Percentiles rank a stretch among this genome's conserved stretches.
These are phyloP conservation scores for Limonium bicolor DNA, from an alignment of 148 eudicot species.

Conservation along the genomic window DNA sequence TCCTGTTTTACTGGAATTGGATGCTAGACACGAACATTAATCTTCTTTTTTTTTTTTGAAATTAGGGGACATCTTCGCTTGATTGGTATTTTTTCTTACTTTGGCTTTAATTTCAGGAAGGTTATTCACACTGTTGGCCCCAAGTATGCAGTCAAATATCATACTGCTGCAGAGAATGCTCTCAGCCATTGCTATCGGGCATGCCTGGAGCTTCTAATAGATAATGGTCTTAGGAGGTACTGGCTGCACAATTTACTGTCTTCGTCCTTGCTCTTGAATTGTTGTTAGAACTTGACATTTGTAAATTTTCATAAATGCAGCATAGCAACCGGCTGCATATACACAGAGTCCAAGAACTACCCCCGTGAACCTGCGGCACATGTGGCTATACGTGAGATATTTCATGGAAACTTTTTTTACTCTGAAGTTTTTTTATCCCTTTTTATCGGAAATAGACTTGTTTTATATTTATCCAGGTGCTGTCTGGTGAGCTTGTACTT, in stretches of 20 bases:
- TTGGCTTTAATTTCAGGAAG: no score
- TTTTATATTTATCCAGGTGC: no score
- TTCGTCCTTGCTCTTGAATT: slow-evolving; percentile 2
- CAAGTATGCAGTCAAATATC: slow-evolving; percentile 97
- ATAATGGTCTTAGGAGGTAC: slow-evolving; percentile 71
- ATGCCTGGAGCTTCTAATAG: slow-evolving; percentile 91
- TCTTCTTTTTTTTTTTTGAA: no score
- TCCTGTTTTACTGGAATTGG: no score
- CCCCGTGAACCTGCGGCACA: slow-evolving; percentile 99
- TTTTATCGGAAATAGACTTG: neutral
- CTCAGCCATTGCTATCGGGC: slow-evolving; percentile 93
- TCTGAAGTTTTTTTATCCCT: slow-evolving; percentile 2
- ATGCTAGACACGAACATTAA: no score
- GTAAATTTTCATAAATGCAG: slow-evolving; percentile 27
- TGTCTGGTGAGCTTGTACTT: no score
- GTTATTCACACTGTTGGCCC: slow-evolving; percentile 99
- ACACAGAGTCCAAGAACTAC: slow-evolving; percentile 84
- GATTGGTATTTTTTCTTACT: no score
- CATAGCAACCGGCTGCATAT: slow-evolving; percentile 92
- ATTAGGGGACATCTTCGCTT: no score
- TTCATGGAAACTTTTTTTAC: slow-evolving; percentile 2
- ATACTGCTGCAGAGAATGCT: slow-evolving; percentile 99
- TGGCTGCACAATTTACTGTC: slow-evolving; percentile 4
- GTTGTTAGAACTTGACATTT: neutral
- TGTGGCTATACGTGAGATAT: slow-evolving; percentile 83